Evolutionary conservation across 192 early-diverging fungal genomes (phyloP), one percentile per base, ranked within the genome.

Genomic region (Backusella luteola): DNA sequence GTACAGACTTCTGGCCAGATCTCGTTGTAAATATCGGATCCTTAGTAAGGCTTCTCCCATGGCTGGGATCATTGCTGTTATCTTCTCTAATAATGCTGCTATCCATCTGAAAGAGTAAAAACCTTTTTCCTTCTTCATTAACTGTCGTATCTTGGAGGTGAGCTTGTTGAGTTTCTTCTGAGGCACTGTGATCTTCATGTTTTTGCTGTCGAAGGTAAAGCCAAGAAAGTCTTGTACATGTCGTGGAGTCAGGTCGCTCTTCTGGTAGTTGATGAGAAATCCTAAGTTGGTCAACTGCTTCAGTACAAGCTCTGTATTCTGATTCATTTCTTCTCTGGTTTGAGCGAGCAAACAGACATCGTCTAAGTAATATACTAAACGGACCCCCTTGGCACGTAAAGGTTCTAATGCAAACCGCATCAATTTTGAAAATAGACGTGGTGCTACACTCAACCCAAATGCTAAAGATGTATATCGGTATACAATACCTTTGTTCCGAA

Each of bases 401-500:
- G 12, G 56, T 74, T 74, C 59, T 2, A 74, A 66, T 5, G 59
- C 73, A 74, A 39, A 38, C 5, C 52, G 21, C 73, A 74, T 74
- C 3, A 74, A 5, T 35, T 76, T 76, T 3, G 68, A 34, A 49
- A 68, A 74, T 4, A 74, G 17, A 26, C 73, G 66, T 1, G 73
- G 73, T 9, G n/a, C 36, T 1, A 74, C 34, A 21, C 73, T 74
- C 11, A 74, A 14, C 11, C 73, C 73, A 41, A 74, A 74, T 0
- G 73, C 49, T 38, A 74, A 17, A 1, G 49, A 14, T 9, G 3
- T 44, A 42, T 67, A 75, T 34, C 52, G 66, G 38, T 74, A 74
- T 7, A 68, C 74, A 14, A 19, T 36, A 0, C 32, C 39, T 21
- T 35, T 68, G 41, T 75, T 66, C 7, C 21, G 1, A 44, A 75